Evolutionary conservation across 805 yeast species (phyloP).

Genomic region (Saturnispora sekii): DNA sequence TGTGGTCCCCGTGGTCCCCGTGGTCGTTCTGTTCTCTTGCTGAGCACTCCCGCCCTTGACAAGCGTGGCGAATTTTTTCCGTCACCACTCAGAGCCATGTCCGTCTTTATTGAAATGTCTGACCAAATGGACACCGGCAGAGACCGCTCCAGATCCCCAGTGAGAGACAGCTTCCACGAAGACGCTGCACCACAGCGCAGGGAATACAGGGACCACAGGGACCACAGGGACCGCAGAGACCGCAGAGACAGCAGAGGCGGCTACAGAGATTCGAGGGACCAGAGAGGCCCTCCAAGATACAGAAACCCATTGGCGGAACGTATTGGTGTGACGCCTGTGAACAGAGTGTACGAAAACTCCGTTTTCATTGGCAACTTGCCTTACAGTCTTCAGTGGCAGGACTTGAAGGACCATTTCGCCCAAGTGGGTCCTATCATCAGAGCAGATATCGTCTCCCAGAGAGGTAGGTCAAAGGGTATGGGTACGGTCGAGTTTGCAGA

Average conservation of each 20-base stretch:
- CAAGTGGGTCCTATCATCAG: conserved; percentile 56
- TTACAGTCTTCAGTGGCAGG: conserved; percentile 48
- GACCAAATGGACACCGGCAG: conserved; percentile 58
- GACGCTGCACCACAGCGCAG: conserved; percentile 3
- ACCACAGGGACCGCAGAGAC: conserved; percentile 20
- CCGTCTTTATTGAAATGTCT: conserved; percentile 24
- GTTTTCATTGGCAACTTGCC: conserved; percentile 70
- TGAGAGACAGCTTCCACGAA: conserved; percentile 14
- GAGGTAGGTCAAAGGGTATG: conserved; percentile 82
- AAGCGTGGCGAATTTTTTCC: not conserved
- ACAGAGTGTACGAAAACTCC: conserved; percentile 58
- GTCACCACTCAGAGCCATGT: too few relatives aligned
- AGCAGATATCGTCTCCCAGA: conserved; percentile 72
- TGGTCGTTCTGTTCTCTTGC: not conserved
- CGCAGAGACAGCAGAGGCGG: conserved; percentile 20
- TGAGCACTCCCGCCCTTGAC: not conserved
- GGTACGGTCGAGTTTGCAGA: conserved; percentile 78
- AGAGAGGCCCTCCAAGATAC: conserved; percentile 14
- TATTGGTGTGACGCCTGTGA: conserved; percentile 13
- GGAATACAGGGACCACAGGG: conserved; percentile 24
- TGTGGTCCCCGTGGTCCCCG: too few relatives aligned
- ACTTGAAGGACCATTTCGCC: conserved; percentile 51
- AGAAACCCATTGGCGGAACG: not conserved
- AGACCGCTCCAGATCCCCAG: conserved; percentile 27
- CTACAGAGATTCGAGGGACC: not conserved